Conservation (phyloP, 305 asterid genomes). For the Andrographis paniculata region DNA sequence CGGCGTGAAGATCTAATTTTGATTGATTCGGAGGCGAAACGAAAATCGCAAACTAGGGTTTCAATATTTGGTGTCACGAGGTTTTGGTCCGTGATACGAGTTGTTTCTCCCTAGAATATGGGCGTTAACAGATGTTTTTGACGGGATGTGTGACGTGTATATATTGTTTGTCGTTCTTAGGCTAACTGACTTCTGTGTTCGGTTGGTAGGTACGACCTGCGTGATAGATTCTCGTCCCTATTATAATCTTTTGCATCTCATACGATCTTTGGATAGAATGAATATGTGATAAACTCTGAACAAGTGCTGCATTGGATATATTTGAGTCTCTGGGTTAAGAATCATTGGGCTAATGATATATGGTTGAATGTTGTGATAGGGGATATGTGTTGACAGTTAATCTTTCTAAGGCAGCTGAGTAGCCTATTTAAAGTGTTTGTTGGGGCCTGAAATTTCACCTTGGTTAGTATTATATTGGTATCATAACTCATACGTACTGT, state of each 20-base stretch:
- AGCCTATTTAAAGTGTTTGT: conserved; percentile 8
- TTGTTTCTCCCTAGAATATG: neutral
- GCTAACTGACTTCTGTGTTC: conserved; percentile 7
- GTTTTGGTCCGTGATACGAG: conserved; percentile 16
- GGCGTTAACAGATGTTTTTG: conserved; percentile 9
- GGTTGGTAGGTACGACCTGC: conserved; percentile 3
- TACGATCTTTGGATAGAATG: neutral
- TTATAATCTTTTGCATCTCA: neutral
- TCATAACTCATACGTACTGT: neutral
- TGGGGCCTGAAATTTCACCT: neutral
- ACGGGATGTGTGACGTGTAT: conserved; percentile 10
- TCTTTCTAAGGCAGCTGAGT: conserved; percentile 6
- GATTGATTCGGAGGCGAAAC: conserved; percentile 13
- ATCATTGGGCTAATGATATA: neutral
- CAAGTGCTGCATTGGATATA: neutral
- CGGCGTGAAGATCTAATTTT: conserved; percentile 21
- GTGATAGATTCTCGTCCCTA: conserved; percentile 3
- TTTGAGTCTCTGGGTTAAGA: neutral
- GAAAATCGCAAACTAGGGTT: conserved; percentile 27
- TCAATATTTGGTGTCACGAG: conserved; percentile 16
- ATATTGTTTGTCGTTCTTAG: neutral
- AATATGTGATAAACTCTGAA: conserved; percentile 9
- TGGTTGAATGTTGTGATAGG: conserved; percentile 2
- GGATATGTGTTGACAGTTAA: neutral
- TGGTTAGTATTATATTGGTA: neutral